Evolutionary conservation across 1,284 basidiomycete genomes (phyloP), one percentile per base, ranked within the genome.

Genomic region (Neolentinus lepideus): DNA sequence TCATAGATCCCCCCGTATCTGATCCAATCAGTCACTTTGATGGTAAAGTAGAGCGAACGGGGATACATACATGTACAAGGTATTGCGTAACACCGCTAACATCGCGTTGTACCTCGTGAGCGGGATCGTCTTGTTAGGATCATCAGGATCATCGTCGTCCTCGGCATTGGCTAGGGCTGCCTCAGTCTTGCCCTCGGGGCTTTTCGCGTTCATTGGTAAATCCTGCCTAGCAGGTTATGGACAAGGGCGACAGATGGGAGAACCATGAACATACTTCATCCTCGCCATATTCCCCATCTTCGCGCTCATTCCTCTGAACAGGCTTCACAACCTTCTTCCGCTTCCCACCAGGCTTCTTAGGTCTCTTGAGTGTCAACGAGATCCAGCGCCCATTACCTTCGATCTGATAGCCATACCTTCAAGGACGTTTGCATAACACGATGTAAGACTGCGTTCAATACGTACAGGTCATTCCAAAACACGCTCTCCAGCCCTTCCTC

Each of bases 1-100:
- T 95, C 92, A 62, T 84, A 88, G 24, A 94, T 94, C 0, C 93
- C 93, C 1, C 92, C 92, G 63, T 94, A 94, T 54, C 90, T 93
- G 62, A 11, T 16, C 12, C 38, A 27, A 4, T 33, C 19, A 4
- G 26, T 29, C n/a, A 35, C 25, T 31, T n/a, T n/a, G n/a, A n/a
- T n/a, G n/a, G 16, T 10, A 22, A 19, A 11, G 25, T 43, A 3
- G 21, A 16, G 33, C 38, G 35, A 46, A 45, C 33, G 4, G 11
- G 4, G 22, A 33, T 22, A 66, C 85, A 47, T 59, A 91, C 88
- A 95, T 85, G 68, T 90, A 95, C 0, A 95, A 71, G 0, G 88
- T 93, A 67, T 95, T 96, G 31, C 86, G 81, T 52, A 93, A 76
- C 1, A 96, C 85, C 0, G 92, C 87, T 9, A 96, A 75, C 92